Evolutionary conservation across 2,329 filamentous ascomycete species (phyloP).

Genomic region (Pezicula carpinea): DNA sequence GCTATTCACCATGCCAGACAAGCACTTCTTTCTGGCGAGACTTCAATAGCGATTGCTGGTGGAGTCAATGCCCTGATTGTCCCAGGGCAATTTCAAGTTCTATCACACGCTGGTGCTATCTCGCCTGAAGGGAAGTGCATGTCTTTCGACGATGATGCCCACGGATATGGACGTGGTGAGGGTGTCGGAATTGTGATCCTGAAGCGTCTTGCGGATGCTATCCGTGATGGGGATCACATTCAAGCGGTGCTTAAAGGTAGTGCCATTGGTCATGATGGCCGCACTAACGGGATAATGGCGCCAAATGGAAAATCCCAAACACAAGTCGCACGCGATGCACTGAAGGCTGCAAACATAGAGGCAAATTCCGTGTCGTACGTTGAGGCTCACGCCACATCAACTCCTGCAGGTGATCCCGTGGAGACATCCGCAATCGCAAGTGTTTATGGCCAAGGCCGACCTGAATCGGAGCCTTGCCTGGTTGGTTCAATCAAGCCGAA

Average conservation of each 20-base stretch:
- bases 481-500: slow-evolving; percentile 6
- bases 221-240: slow-evolving; percentile 41
- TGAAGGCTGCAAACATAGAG: slow-evolving; percentile 67
- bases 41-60: slow-evolving; percentile 45
- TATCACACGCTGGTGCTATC: slow-evolving; percentile 73
- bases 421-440: slow-evolving; percentile 73
- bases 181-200: slow-evolving; percentile 64
- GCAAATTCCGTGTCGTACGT: slow-evolving; percentile 74
- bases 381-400: slow-evolving; percentile 83
- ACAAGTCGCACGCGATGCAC: slow-evolving; percentile 60
- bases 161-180: slow-evolving; percentile 79
- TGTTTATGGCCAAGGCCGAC: slow-evolving; percentile 39
- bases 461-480: not conserved
- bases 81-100: slow-evolving; percentile 72
- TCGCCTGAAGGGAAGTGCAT: slow-evolving; percentile 73
- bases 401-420: slow-evolving; percentile 72
- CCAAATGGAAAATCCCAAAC: slow-evolving; percentile 73
- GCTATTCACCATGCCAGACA: slow-evolving; percentile 70
- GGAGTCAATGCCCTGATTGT: slow-evolving; percentile 76
- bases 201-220: slow-evolving; percentile 40
- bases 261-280: slow-evolving; percentile 73
- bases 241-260: slow-evolving; percentile 56
- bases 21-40: slow-evolving; percentile 66
- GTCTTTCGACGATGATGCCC: slow-evolving; percentile 74
- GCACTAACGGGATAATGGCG: slow-evolving; percentile 74